Conservation (phyloP, 1,139 yeast species). For the Kurtzmaniella quercitrusa region DNA sequence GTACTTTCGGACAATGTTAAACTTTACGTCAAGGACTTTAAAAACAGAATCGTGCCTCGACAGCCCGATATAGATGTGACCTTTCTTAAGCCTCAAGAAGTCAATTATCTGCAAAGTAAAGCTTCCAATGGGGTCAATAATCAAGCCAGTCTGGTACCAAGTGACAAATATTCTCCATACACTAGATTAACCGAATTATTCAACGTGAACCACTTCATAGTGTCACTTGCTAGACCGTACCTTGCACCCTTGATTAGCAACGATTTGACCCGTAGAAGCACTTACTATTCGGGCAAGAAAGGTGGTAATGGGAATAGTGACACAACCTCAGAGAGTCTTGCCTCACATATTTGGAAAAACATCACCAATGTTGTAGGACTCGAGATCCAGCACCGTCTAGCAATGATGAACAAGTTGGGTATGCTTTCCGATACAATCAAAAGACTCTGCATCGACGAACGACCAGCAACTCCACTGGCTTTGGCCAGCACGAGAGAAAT, state of each 20-base stretch:
- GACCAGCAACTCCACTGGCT: constrained; percentile 62
- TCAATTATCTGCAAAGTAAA: constrained; percentile 33
- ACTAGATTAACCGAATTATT: constrained; percentile 85
- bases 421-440: constrained; percentile 66
- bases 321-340: constrained; percentile 25
- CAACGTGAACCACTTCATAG: constrained; percentile 88
- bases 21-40: constrained; percentile 65
- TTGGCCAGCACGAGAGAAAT: constrained; percentile 60
- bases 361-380: constrained; percentile 36
- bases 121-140: constrained; percentile 12
- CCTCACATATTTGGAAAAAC: constrained; percentile 30
- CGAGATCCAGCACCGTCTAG: constrained; percentile 82
- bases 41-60: constrained; percentile 50
- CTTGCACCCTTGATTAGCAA: constrained; percentile 83
- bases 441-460: constrained; percentile 82
- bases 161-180: constrained; percentile 56
- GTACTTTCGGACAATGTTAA: constrained; percentile 57
- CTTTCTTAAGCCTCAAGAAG: constrained; percentile 45
- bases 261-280: constrained; percentile 63
- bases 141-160: constrained; percentile 10
- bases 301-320: constrained; percentile 13
- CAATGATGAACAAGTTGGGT: constrained; percentile 76
- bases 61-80: constrained; percentile 29
- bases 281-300: constrained; percentile 15
- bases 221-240: constrained; percentile 88